Conservation (phyloP, 108 stramenopile species). For the Skeletonema costatum region DNA sequence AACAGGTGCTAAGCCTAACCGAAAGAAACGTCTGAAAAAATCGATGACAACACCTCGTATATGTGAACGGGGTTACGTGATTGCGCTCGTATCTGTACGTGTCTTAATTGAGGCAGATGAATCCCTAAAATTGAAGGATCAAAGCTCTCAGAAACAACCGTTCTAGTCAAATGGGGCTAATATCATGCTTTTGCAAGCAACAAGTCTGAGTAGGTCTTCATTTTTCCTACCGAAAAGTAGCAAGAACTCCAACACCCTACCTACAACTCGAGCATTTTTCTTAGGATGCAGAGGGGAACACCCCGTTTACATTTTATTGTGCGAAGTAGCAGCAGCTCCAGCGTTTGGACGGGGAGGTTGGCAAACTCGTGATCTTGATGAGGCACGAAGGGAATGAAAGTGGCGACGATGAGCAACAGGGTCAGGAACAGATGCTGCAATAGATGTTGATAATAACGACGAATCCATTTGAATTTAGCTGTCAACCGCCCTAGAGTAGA, state of each 20-base stretch:
- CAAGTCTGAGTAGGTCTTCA: not conserved
- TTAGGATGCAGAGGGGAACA: conserved; percentile 81
- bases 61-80: conserved; percentile 13
- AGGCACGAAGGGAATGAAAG: conserved; percentile 25
- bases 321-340: conserved; percentile 51
- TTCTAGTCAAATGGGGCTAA: not conserved
- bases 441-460: not conserved
- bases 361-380: conserved; percentile 50
- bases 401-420: conserved; percentile 14
- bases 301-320: conserved; percentile 75
- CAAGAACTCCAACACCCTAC: not conserved
- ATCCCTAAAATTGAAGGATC: conserved; percentile 7
- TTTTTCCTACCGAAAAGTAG: not conserved
- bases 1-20: not conserved
- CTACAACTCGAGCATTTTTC: conserved; percentile 39
- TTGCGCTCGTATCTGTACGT: conserved; percentile 35
- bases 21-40: conserved; percentile 11
- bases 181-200: not conserved
- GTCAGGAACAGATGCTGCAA: not conserved
- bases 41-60: conserved; percentile 16
- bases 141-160: not conserved
- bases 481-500: conserved; percentile 11
- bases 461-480: not conserved
- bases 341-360: conserved; percentile 34
- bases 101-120: conserved; percentile 26